phyloP scores from a whole-genome alignment of 306 rosid genomes.

The Coriaria nepalensis region DNA sequence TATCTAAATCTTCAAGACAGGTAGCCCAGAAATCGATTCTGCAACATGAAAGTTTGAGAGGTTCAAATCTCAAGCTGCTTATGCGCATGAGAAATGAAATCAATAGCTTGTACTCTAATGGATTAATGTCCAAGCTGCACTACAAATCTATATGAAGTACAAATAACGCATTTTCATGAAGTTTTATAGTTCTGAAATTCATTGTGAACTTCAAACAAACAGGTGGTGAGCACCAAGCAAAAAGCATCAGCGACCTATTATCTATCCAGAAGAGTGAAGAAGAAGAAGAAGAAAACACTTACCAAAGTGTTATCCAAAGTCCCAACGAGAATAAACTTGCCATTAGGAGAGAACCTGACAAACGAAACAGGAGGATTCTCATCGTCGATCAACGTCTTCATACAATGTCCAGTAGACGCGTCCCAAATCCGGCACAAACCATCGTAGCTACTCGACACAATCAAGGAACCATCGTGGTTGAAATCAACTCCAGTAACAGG shows the following conservation, averaged over 20 bases:
- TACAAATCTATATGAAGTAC: too few species aligned
- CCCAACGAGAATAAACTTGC: slow-evolving; percentile 81
- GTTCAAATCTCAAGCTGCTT: too few species aligned
- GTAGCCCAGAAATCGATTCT: too few species aligned
- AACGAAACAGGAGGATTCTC: slow-evolving; percentile 92
- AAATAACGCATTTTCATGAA: too few species aligned
- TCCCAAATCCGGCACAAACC: slow-evolving; percentile 86
- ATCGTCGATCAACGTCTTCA: slow-evolving; percentile 84
- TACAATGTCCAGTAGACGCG: slow-evolving; percentile 86
- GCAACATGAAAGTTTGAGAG: too few species aligned
- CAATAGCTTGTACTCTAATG: too few species aligned
- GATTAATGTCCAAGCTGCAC: too few species aligned
- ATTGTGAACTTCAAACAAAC: slow-evolving; percentile 11
- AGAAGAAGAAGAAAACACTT: slow-evolving; percentile 10
- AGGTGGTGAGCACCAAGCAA: neutral
- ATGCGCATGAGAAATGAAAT: too few species aligned
- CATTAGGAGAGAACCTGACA: slow-evolving; percentile 86
- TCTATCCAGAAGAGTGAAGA: neutral
- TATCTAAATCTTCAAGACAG: too few species aligned
- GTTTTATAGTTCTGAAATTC: neutral
- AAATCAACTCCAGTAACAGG: slow-evolving; percentile 94
- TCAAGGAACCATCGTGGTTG: slow-evolving; percentile 66
- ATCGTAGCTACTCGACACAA: slow-evolving; percentile 98
- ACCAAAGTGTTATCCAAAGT: slow-evolving; percentile 85
- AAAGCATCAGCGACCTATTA: neutral